phyloP scores from a whole-genome alignment of 768 basidiomycete genomes.

The Boletus tylopilopsis region DNA sequence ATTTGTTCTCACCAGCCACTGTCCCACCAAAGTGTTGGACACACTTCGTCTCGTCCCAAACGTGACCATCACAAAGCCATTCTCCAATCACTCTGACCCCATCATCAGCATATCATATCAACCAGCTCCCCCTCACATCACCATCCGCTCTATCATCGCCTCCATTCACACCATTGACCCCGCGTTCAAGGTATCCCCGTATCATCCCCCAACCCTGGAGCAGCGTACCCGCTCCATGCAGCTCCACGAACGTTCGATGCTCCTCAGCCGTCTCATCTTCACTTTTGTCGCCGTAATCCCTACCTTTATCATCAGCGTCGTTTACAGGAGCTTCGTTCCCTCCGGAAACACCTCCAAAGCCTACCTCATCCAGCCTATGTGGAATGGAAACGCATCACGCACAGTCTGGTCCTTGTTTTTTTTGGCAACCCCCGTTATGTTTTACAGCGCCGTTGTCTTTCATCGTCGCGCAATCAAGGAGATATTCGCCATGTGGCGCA shows the following conservation, averaged over 20 bases:
- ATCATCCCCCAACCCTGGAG: constrained; percentile 56
- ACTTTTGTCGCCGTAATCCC: constrained; percentile 67
- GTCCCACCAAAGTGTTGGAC: constrained; percentile 47
- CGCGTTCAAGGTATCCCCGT: constrained; percentile 42
- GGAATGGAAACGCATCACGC: constrained; percentile 60
- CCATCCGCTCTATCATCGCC: constrained; percentile 60
- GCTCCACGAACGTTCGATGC: constrained; percentile 46
- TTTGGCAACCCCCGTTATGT: constrained; percentile 65
- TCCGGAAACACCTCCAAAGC: constrained; percentile 39
- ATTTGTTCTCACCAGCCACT: constrained; percentile 38
- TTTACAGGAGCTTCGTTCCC: constrained; percentile 68
- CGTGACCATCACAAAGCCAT: constrained; percentile 41
- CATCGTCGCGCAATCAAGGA: constrained; percentile 56
- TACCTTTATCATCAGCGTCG: constrained; percentile 73
- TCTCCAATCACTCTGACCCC: constrained; percentile 39
- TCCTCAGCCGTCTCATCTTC: constrained; percentile 55
- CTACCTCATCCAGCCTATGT: constrained; percentile 57
- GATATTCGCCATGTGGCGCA: constrained; percentile 54
- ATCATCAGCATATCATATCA: constrained; percentile 49
- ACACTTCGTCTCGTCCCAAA: constrained; percentile 33
- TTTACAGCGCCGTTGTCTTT: constrained; percentile 58
- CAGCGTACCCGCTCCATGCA: constrained; percentile 57
- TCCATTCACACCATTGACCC: constrained; percentile 39
- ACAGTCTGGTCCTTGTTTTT: constrained; percentile 63
- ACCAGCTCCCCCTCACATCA: constrained; percentile 50